phyloP scores from a whole-genome alignment of 2,329 filamentous ascomycete species.

The Fonsecaea monophora region DNA sequence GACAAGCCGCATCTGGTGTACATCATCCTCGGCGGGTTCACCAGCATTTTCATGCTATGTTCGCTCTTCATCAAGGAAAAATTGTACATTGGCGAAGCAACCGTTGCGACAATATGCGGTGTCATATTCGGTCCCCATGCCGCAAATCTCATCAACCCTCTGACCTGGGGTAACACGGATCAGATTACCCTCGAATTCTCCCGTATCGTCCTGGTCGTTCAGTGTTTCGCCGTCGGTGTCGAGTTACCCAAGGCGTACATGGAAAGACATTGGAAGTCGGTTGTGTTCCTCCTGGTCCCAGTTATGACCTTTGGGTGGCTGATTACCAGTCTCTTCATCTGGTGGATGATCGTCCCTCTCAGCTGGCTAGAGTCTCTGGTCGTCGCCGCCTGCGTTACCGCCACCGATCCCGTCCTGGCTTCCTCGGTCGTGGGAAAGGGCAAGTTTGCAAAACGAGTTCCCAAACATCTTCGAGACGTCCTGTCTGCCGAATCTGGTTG shows the following conservation, averaged over 20 bases:
- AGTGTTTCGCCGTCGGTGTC: slow-evolving; percentile 76
- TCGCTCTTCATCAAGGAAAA: slow-evolving; percentile 98
- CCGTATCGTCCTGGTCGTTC: slow-evolving; percentile 73
- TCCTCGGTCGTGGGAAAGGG: slow-evolving; percentile 98
- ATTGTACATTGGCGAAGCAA: slow-evolving; percentile 98
- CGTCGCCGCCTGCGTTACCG: slow-evolving; percentile 90
- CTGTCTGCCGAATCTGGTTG: slow-evolving; percentile 96
- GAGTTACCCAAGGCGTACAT: slow-evolving; percentile 80
- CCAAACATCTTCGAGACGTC: slow-evolving; percentile 94
- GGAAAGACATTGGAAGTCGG: slow-evolving; percentile 96
- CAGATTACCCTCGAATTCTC: slow-evolving; percentile 73
- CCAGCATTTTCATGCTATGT: slow-evolving; percentile 96
- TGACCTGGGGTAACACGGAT: slow-evolving; percentile 70
- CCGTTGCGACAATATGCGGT: slow-evolving; percentile 77
- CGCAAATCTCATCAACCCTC: slow-evolving; percentile 67
- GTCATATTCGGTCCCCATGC: slow-evolving; percentile 74
- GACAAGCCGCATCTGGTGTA: slow-evolving; percentile 98
- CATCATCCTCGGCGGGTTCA: slow-evolving; percentile 97
- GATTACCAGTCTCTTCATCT: slow-evolving; percentile 89
- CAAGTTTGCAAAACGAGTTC: slow-evolving; percentile 96
- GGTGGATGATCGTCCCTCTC: slow-evolving; percentile 81
- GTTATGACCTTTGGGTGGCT: slow-evolving; percentile 94
- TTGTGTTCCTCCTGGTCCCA: slow-evolving; percentile 83
- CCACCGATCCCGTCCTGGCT: slow-evolving; percentile 93
- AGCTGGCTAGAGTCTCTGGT: slow-evolving; percentile 89